Evolutionary conservation across 2,329 filamentous ascomycete species (phyloP).

Genomic region (Parastagonospora nodorum): DNA sequence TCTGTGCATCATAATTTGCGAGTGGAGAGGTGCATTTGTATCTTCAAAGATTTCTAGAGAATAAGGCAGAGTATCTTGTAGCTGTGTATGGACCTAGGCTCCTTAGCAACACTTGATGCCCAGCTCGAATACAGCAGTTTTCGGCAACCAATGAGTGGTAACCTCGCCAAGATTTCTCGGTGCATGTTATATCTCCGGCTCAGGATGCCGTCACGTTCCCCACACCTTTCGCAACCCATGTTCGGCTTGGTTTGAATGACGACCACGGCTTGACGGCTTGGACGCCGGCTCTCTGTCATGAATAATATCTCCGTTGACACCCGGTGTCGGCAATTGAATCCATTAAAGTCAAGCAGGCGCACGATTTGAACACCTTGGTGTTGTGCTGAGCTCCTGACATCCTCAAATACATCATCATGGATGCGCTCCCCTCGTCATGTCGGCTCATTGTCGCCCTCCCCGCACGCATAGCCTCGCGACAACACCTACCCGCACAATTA

Average conservation of each 20-base stretch:
- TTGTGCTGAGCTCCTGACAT: neutral
- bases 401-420: constrained; percentile 30
- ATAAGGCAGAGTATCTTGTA: too few relatives aligned
- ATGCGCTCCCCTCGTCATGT: constrained; percentile 32
- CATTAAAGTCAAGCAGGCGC: too few relatives aligned
- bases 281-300: neutral
- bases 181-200: too few relatives aligned
- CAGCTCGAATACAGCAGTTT: too few relatives aligned
- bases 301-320: neutral
- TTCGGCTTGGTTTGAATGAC: neutral
- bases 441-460: constrained; percentile 36
- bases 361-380: too few relatives aligned
- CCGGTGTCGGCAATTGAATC: constrained; percentile 3
- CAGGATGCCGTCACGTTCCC: too few relatives aligned
- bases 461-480: constrained; percentile 32
- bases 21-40: too few relatives aligned
- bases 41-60: too few relatives aligned
- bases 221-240: neutral
- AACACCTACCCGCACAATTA: constrained; percentile 34
- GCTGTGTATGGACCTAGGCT: too few relatives aligned
- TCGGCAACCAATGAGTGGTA: too few relatives aligned
- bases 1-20: neutral
- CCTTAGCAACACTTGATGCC: too few relatives aligned
- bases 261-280: neutral
- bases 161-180: too few relatives aligned